A percentile compares a stretch with the other conserved stretches of the same genome.
Conservation (phyloP, 345 rosid genomes). For the Linum lewisii region DNA sequence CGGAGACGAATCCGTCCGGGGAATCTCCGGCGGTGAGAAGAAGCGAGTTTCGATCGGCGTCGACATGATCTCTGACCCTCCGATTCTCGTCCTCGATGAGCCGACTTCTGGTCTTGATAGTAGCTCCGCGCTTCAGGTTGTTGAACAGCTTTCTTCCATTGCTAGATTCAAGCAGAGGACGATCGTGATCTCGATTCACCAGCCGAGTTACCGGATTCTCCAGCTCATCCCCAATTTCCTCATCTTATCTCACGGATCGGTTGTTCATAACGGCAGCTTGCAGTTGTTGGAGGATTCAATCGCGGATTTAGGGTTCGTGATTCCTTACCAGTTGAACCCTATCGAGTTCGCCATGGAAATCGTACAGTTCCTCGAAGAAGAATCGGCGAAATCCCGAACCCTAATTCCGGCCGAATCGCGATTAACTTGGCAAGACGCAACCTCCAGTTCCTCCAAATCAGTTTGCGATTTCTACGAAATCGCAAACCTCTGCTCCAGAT, state of each 20-base stretch:
- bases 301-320: slow-evolving; percentile 42
- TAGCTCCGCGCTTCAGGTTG: slow-evolving; percentile 19
- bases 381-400: slow-evolving; percentile 11
- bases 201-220: slow-evolving; percentile 22
- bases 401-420: slow-evolving; percentile 18
- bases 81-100: slow-evolving; percentile 22
- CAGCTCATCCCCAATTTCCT: slow-evolving; percentile 14
- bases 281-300: slow-evolving; percentile 56
- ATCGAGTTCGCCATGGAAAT: slow-evolving; percentile 85
- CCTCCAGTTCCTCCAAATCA: neutral
- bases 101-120: slow-evolving; percentile 26
- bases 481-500: slow-evolving; percentile 54
- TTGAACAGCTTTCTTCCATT: slow-evolving; percentile 20
- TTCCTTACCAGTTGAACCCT: slow-evolving; percentile 60
- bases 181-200: slow-evolving; percentile 19
- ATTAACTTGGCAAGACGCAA: neutral
- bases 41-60: slow-evolving; percentile 26
- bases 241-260: slow-evolving; percentile 22
- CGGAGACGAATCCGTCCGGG: slow-evolving; percentile 23
- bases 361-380: slow-evolving; percentile 32
- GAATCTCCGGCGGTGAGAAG: slow-evolving; percentile 25
- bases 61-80: slow-evolving; percentile 21
- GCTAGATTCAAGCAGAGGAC: slow-evolving; percentile 17
- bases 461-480: slow-evolving; percentile 39
- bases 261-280: slow-evolving; percentile 47